These are phyloP conservation scores for Amaranthus palmeri DNA, from an alignment of 148 eudicot species.

Conservation along the genomic window DNA sequence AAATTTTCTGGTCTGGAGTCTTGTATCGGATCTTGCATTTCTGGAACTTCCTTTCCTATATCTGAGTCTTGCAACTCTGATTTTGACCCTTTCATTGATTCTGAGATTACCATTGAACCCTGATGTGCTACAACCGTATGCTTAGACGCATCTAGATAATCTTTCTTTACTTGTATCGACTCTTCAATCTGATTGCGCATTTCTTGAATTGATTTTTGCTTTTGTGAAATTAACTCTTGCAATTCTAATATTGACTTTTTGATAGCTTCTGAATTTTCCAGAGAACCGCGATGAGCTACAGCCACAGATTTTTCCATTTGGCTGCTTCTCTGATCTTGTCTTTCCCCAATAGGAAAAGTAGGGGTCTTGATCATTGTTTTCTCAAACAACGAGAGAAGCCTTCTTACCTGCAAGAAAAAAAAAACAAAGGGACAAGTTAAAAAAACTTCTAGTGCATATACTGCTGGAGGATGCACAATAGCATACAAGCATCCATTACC, in stretches of 20 bases:
- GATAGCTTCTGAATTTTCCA: background rate
- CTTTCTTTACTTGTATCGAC: background rate
- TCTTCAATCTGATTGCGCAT: background rate
- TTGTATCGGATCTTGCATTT: background rate
- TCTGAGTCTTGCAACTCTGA: background rate
- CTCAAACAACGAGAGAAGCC: conserved; percentile 19
- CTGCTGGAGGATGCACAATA: background rate
- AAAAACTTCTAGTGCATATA: background rate
- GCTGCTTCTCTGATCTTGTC: background rate
- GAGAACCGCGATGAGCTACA: conserved; percentile 7
- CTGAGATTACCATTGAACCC: background rate
- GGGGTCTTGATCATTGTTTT: conserved; percentile 2
- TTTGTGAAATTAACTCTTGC: background rate
- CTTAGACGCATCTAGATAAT: conserved; percentile 1
- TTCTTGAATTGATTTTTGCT: background rate
- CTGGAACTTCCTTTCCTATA: no score
- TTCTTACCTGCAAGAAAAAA: conserved; percentile 16
- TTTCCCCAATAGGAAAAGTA: background rate
- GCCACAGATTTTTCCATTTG: background rate
- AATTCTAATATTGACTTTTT: background rate
- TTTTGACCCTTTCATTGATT: background rate
- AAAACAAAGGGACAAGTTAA: background rate
- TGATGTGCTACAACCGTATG: background rate
- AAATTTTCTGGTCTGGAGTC: background rate
- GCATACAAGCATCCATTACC: background rate